Conservation (phyloP, 2,329 filamentous ascomycete genomes). For the Passalora sequoiae region DNA sequence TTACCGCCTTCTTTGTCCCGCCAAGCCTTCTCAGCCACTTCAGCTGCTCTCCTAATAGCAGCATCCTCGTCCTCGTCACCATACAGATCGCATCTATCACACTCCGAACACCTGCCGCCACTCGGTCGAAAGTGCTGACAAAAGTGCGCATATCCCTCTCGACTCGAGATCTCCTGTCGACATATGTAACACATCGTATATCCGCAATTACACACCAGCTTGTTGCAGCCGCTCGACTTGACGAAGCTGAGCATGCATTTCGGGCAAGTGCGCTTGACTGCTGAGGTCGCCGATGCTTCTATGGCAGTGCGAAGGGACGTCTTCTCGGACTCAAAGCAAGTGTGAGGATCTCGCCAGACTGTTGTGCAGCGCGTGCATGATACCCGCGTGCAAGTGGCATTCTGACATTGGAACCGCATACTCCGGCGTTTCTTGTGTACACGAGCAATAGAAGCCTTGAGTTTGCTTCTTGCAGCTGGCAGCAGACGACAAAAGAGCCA, state of each 20-base stretch:
- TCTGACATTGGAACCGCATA: constrained; percentile 71
- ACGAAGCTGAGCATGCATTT: constrained; percentile 88
- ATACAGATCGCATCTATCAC: constrained; percentile 55
- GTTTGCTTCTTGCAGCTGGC: constrained; percentile 9
- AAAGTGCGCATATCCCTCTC: constrained; percentile 85
- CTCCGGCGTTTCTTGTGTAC: constrained; percentile 66
- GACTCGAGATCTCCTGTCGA: constrained; percentile 52
- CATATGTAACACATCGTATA: constrained; percentile 99
- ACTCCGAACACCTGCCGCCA: constrained; percentile 70
- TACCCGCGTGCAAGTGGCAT: constrained; percentile 59
- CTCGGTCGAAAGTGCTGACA: constrained; percentile 91
- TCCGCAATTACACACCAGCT: constrained; percentile 89
- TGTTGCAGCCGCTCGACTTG: constrained; percentile 92
- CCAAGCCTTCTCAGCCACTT: constrained; percentile 44
- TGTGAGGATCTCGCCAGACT: constrained; percentile 80
- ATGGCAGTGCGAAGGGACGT: constrained; percentile 81
- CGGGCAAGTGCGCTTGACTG: constrained; percentile 91
- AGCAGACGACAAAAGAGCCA: constrained; percentile 15
- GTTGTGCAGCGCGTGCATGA: constrained; percentile 82
- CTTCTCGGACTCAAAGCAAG: constrained; percentile 79
- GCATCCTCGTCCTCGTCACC: constrained; percentile 45
- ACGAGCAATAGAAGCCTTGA: constrained; percentile 49
- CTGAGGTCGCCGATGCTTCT: constrained; percentile 87
- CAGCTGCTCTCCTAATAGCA: constrained; percentile 38
- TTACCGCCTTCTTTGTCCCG: constrained; percentile 35